A percentile compares a stretch with the other conserved stretches of the same genome.
Evolutionary conservation across 495 filamentous ascomycete species (phyloP).

Genomic region (Astrocystis sublimbata): DNA sequence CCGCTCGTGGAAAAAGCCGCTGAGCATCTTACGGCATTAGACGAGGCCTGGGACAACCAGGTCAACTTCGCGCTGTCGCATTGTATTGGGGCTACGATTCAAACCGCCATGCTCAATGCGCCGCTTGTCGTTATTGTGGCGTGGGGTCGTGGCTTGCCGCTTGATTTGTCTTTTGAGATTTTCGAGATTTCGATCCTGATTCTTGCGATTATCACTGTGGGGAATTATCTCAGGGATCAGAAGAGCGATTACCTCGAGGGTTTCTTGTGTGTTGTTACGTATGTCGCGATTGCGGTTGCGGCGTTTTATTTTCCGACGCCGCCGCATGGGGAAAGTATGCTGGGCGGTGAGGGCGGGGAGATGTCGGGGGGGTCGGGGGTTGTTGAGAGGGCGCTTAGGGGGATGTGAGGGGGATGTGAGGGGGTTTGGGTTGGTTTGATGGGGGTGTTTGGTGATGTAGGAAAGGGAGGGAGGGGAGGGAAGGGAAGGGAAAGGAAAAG

Average conservation of each 20-base stretch:
- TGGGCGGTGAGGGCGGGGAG: not conserved
- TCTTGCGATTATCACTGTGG: constrained; percentile 81
- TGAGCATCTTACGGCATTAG: constrained; percentile 85
- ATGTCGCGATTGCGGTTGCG: constrained; percentile 62
- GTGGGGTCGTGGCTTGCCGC: constrained; percentile 70
- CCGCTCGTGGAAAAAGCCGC: constrained; percentile 90
- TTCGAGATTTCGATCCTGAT: constrained; percentile 90
- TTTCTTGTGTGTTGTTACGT: constrained; percentile 69
- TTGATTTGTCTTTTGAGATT: constrained; percentile 84
- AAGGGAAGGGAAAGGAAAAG: too few relatives aligned
- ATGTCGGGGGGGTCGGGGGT: not conserved
- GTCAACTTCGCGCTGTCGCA: constrained; percentile 93
- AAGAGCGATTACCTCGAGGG: constrained; percentile 84
- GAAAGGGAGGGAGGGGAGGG: too few relatives aligned
- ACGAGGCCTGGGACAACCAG: constrained; percentile 85
- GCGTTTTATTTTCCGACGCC: constrained; percentile 65
- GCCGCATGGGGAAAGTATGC: constrained; percentile 9
- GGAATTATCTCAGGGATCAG: constrained; percentile 76
- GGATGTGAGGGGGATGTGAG: too few relatives aligned
- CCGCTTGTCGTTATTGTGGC: constrained; percentile 82
- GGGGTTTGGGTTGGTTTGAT: too few relatives aligned
- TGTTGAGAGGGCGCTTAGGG: constrained; percentile 8
- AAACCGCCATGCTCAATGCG: constrained; percentile 87
- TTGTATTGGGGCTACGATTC: constrained; percentile 83
- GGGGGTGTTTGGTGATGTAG: not conserved